Base-by-base conservation (phyloP, 331 rosid genomes). In the Malus hybrid region DNA sequence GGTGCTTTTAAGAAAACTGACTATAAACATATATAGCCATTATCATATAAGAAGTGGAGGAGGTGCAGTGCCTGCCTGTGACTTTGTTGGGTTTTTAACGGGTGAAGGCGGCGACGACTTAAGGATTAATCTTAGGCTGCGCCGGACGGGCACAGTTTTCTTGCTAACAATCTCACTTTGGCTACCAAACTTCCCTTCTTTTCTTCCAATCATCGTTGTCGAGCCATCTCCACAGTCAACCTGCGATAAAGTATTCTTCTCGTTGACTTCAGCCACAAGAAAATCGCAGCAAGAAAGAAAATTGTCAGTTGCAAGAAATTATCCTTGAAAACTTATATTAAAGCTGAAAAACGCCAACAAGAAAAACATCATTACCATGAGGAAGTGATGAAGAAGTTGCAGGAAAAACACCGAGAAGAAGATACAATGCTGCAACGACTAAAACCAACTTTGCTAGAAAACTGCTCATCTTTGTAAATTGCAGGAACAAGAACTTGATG, bases 91-190 rank as follows among this genome's bases (percentile, higher is more conserved):
- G 62, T 26, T 63, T 73, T 6, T 32, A 1, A 24, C 2, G 5
- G 82, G 87, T 6, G 83, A 6, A 19, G 87, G 84, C 20, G 82
- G 84, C 20, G 44, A 16, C 16, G 13, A 6, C 14, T 2, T 63
- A 15, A 63, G 0, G 14, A 5, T 29, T 75, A 0, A 8, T 19
- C 82, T 62, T 2, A 83, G 57, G 33, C 79, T 66, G 9, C 75
- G 58, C 4, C 58, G 46, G 12, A 46, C 24, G 28, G 29, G 32
- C 14, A 29, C 42, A 8, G 13, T 32, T 12, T 29, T 56, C 29
- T 62, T 42, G 26, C 72, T 33, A 6, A 4, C 18, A 18, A 14
- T 57, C 26, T 65, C 58, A 39, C 19, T 73, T 30, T 26, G 34
- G 10, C 55, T 34, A 28, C 74, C 63, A 60, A 24, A 52, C 34